Evolutionary conservation across 2,329 filamentous ascomycete genomes (phyloP).

Genomic region (Curvularia spicifera): DNA sequence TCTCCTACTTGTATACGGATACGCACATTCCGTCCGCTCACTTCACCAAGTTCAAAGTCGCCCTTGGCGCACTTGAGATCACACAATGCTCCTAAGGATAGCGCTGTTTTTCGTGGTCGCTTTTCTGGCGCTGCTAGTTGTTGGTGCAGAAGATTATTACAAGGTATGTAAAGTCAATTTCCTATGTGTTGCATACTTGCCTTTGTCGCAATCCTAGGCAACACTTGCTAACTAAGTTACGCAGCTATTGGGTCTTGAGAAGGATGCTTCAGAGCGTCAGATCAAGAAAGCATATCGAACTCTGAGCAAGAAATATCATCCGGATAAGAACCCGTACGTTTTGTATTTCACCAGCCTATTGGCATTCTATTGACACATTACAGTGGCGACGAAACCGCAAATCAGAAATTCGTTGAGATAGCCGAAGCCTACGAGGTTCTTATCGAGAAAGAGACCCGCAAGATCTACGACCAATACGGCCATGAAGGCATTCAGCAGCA

Average conservation of each 20-base stretch:
- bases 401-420: constrained; percentile 91
- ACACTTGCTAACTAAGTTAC: constrained; percentile 31
- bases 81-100: constrained; percentile 54
- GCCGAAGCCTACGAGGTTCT: constrained; percentile 96
- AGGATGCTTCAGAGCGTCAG: constrained; percentile 80
- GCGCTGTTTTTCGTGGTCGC: constrained; percentile 52
- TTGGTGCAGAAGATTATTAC: constrained; percentile 74
- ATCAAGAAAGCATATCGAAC: constrained; percentile 93
- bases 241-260: constrained; percentile 80
- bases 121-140: constrained; percentile 52
- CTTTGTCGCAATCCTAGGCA: neutral
- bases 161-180: constrained; percentile 60
- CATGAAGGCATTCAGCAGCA: constrained; percentile 89
- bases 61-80: constrained; percentile 26
- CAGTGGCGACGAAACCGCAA: constrained; percentile 78
- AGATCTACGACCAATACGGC: constrained; percentile 93
- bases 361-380: constrained; percentile 8
- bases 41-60: constrained; percentile 20
- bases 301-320: constrained; percentile 94
- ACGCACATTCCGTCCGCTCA: constrained; percentile 27
- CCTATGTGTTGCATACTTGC: constrained; percentile 1
- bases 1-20: constrained; percentile 20
- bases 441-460: constrained; percentile 76
- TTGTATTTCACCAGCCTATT: constrained; percentile 23
- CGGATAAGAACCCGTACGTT: constrained; percentile 93